Evolutionary conservation across 495 filamentous ascomycete species (phyloP).

Genomic region (Acidomyces sp.): DNA sequence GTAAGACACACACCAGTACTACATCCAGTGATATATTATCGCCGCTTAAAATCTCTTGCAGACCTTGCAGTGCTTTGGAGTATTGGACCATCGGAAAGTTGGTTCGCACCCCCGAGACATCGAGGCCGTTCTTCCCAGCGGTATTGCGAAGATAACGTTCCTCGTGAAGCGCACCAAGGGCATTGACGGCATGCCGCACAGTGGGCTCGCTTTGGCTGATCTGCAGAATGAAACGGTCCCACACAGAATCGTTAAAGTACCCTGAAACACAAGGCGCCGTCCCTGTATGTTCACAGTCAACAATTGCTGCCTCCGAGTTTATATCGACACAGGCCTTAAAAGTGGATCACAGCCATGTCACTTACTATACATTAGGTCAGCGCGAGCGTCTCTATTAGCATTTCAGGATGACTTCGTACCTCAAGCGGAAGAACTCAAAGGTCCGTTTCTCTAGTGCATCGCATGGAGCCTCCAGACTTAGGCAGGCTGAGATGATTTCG

Average conservation of each 20-base stretch:
- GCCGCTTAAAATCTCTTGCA: slow-evolving; percentile 2
- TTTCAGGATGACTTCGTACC: no score
- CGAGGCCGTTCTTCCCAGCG: neutral
- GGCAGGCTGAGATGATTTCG: neutral
- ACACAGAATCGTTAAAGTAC: slow-evolving; percentile 9
- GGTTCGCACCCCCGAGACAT: neutral
- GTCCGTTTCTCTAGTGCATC: slow-evolving; percentile 6
- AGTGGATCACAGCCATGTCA: no score
- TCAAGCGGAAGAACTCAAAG: slow-evolving; percentile 7
- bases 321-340: no score
- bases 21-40: slow-evolving; percentile 4
- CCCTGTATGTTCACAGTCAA: no score
- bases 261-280: slow-evolving; percentile 6
- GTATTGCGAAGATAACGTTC: neutral
- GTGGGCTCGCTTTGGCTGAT: slow-evolving; percentile 4
- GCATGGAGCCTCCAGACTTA: neutral
- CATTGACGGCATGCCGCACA: slow-evolving; percentile 6
- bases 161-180: slow-evolving; percentile 9
- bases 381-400: no score
- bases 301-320: no score
- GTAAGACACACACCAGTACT: slow-evolving; percentile 3
- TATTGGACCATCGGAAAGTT: slow-evolving; percentile 7
- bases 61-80: slow-evolving; percentile 3
- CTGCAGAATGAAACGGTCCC: slow-evolving; percentile 9
- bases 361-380: no score